These are phyloP conservation scores for Ophiostoma tasmaniense DNA, from an alignment of 2,329 filamentous ascomycete genomes.

Conservation along the genomic window DNA sequence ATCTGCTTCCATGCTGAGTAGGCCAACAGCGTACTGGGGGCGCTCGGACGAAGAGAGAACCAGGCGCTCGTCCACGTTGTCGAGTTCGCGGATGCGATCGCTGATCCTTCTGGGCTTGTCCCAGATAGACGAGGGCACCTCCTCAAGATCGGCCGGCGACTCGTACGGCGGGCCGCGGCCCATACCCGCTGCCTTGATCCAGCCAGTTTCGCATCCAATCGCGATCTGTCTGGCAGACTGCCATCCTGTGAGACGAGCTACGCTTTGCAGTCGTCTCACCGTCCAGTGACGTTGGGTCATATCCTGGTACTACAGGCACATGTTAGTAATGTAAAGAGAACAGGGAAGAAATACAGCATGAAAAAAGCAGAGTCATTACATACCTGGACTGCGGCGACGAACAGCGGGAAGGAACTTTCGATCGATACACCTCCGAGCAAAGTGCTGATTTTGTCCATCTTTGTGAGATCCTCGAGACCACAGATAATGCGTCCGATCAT, in stretches of 20 bases:
- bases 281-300: slow-evolving; percentile 68
- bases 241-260: slow-evolving; percentile 78
- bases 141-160: slow-evolving; percentile 34
- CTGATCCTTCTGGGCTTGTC: slow-evolving; percentile 44
- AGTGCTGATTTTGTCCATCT: slow-evolving; percentile 58
- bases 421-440: slow-evolving; percentile 72
- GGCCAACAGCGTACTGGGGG: slow-evolving; percentile 67
- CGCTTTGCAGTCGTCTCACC: slow-evolving; percentile 62
- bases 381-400: slow-evolving; percentile 72
- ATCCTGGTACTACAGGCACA: slow-evolving; percentile 52
- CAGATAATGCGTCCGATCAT: slow-evolving; percentile 73
- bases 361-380: slow-evolving; percentile 13
- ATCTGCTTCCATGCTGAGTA: slow-evolving; percentile 71
- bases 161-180: slow-evolving; percentile 70
- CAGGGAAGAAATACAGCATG: slow-evolving; percentile 18
- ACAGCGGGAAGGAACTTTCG: slow-evolving; percentile 72
- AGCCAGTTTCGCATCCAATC: slow-evolving; percentile 72
- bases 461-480: slow-evolving; percentile 52
- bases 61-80: slow-evolving; percentile 37
- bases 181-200: slow-evolving; percentile 65
- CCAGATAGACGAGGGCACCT: slow-evolving; percentile 37
- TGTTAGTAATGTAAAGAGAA: not conserved
- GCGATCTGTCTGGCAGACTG: slow-evolving; percentile 75
- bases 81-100: slow-evolving; percentile 41
- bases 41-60: slow-evolving; percentile 55